Base-by-base conservation (phyloP, 371 early-diverging fungal species). In the Apophysomyces sp. region DNA sequence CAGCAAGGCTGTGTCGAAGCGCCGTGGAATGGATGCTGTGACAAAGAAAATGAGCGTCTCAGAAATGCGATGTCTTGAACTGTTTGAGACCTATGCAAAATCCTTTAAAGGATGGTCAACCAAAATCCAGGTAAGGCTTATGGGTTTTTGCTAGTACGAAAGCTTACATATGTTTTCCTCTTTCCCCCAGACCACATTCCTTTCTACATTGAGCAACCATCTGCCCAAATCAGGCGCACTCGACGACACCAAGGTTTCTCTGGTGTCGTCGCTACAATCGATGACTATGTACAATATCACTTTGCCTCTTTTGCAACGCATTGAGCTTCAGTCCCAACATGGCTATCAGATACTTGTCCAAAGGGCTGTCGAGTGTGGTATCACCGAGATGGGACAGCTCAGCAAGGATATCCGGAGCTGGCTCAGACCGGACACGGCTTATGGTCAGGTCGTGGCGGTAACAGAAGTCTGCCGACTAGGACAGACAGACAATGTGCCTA, bases 11-110 rank as follows among this genome's bases (percentile, higher is more conserved):
- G 52, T 31, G 30, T 52, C 30, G 16, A 77, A 71, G 40, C 80
- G 85, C 18, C 81, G 86, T 54, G 86, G 86, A 8, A 68, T 84
- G 69, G 80, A 73, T 40, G 76, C 84, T 2, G 70, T 86, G 1
- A 76, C 77, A 8, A 83, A 76, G 60, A 75, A 69, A 41, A 73
- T 77, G 1, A 62, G 61, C 1, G 62, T 86, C 6, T 83, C 85
- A 1, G 69, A 62, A 24, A 74, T 80, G 26, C 68, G 86, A 21
- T 73, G 73, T 6, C 34, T 83, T 4, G 84, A 84, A 49, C 52
- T 75, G 1, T 68, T 80, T 13, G 72, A 74, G 39, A 55, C 62
- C 13, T 40, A 73, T 53, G 56, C 63, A 34, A 69, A 65, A 15
- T 32, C 41, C 1, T 61, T 82, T 24, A 52, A 37, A 49, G 49